Evolutionary conservation across 2,329 filamentous ascomycete genomes (phyloP), one percentile per base, ranked within the genome.

Genomic region (Pseudogymnoascus verrucosus): DNA sequence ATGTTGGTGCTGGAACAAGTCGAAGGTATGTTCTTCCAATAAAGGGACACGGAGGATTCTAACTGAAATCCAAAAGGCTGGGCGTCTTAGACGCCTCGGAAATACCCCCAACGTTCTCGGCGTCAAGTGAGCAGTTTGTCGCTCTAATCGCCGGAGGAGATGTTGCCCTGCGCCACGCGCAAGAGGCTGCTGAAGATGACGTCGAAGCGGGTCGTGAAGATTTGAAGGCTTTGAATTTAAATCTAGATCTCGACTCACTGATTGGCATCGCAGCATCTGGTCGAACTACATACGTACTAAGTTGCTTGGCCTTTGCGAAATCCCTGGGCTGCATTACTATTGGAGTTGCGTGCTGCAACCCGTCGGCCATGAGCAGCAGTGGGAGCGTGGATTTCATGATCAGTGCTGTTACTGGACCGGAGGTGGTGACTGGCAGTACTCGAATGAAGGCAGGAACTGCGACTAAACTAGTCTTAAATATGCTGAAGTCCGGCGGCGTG

Each of bases 401-500:
- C 60, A 70, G 69, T 16, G 70, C 74, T n/a, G 69, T 79, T 1
- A 76, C 76, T 1, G 78, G 78, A 0, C 73, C 77, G 1, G 78
- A 79, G 67, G 74, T 77, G 3, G 72, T 79, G 2, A 77, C 77
- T n/a, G 78, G 78, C 1, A 80, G 78, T 66, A 80, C 78, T 1
- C 70, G 78, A 31, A 71, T 79, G 64, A 79, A 79, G 66, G 77
- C 78, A 1, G 78, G 78, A 14, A 79, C 76, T 0, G 77, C 75
- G 1, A 79, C 78, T 0, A 80, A 80, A 66, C 65, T 79, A 64
- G 76, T 77, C 1, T 66, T 78, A 51, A 78, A 79, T 63, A 79
- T 78, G 12, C 36, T 39, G 6, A 39, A 39, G 36, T 39, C 36
- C 36, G 36, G 36, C 10, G 36, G 36, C 36, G 36, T 39, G 14